phyloP scores from a whole-genome alignment of 129 eudicot genomes.

The Apium graveolens region DNA sequence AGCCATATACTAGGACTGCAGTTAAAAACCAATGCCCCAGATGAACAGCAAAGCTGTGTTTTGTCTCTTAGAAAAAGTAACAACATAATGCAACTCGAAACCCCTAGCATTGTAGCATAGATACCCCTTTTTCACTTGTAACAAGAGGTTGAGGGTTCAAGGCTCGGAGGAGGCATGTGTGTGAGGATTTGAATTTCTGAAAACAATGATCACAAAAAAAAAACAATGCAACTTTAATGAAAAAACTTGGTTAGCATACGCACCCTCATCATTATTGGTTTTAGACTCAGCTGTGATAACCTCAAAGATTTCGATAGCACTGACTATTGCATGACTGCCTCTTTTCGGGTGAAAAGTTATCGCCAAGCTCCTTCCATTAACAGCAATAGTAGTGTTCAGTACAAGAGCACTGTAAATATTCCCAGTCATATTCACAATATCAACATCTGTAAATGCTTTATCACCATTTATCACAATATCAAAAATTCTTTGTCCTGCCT shows the following conservation, averaged over 20 bases:
- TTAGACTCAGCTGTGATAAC: constrained; percentile 70
- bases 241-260: not conserved
- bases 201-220: not conserved
- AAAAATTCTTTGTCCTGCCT: constrained; percentile 71
- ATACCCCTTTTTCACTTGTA: not conserved
- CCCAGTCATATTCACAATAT: constrained; percentile 70
- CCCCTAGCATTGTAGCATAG: not conserved
- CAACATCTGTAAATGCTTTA: constrained; percentile 47
- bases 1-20: not conserved
- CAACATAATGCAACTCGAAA: not conserved
- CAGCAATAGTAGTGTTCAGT: constrained; percentile 62
- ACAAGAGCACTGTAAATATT: constrained; percentile 60
- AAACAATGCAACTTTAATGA: not conserved
- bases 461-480: constrained; percentile 74
- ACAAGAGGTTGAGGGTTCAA: not conserved
- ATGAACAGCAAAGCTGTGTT: too few relatives aligned
- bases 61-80: not conserved
- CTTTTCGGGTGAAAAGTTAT: constrained; percentile 51
- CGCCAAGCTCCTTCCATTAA: constrained; percentile 80
- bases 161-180: not conserved
- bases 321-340: constrained; percentile 56
- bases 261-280: constrained; percentile 73
- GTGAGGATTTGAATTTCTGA: not conserved
- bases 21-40: too few relatives aligned
- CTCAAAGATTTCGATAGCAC: constrained; percentile 85